Base-by-base conservation (phyloP, 1,284 basidiomycete species). In the Peniophora sp. region DNA sequence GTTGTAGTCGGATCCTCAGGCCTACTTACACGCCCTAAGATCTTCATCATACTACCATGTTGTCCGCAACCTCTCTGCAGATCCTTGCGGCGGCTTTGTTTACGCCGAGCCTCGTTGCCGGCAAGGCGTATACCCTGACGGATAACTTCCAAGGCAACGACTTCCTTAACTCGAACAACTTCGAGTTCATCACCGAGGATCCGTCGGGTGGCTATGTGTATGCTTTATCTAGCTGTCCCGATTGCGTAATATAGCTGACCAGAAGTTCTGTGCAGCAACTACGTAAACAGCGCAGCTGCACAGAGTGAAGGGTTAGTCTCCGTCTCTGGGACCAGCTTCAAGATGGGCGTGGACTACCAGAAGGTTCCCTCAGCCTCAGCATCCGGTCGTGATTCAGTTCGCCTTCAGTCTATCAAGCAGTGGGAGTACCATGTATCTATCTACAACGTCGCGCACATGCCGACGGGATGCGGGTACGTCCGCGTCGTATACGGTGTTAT, bases 171-270 rank as follows among this genome's bases (percentile, higher is more conserved):
- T 63, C 68, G 1, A 83, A 82, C 61, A 63, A 65, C 14, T 75
- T 73, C 55, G 56, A 78, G 56, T 71, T 75, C 22, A 76, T 79
- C 49, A 46, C 71, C 3, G 27, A 32, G 12, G 83, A 84, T 60
- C 81, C 83, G 1, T 81, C 82, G 5, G 67, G 78, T 56, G 81
- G 82, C 24, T 70, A 80, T 55, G 83, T 85, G 81, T 83, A 63
- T 63, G 78, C 6, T 55, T 11, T 8, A 12, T 32, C 27, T 12
- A 32, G 27, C 5, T 32, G 27, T 12, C 5, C 22, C n/a, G 11
- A 20, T 45, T n/a, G 10, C 22, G 6, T 3, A 15, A 14, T 18
- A 18, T 10, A 23, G 12, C 23, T 24, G 12, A 15, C 43, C 18
- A 23, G 5, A 14, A 20, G 8, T 14, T 62, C 20, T 22, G 8